Evolutionary conservation across 805 yeast genomes (phyloP).

Genomic region (Blastobotrys peoriensis): DNA sequence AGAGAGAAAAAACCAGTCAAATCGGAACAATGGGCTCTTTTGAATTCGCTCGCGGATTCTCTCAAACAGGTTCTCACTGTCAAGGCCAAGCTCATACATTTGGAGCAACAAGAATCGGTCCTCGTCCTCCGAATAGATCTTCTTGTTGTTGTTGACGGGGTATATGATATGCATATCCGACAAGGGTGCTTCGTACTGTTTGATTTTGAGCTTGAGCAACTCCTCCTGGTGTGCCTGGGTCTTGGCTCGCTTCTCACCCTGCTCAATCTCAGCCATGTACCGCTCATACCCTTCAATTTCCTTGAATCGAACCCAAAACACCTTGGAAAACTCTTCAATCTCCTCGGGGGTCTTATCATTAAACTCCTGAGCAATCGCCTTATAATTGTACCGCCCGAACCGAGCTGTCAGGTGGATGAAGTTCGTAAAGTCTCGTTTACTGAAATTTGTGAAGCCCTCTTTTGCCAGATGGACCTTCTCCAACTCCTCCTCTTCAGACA

Average conservation of each 20-base stretch:
- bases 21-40: slow-evolving; percentile 66
- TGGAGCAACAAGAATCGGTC: slow-evolving; percentile 80
- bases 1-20: slow-evolving; percentile 80
- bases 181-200: slow-evolving; percentile 65
- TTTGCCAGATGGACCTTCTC: slow-evolving; percentile 50
- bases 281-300: slow-evolving; percentile 89
- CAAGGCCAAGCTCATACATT: slow-evolving; percentile 72
- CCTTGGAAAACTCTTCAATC: slow-evolving; percentile 65
- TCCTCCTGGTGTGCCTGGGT: slow-evolving; percentile 67
- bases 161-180: slow-evolving; percentile 62
- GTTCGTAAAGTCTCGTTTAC: slow-evolving; percentile 79
- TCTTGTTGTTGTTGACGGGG: slow-evolving; percentile 67
- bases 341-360: slow-evolving; percentile 70
- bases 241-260: slow-evolving; percentile 75
- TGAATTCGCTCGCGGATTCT: slow-evolving; percentile 65
- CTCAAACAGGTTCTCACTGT: slow-evolving; percentile 70
- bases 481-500: slow-evolving; percentile 73
- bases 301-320: slow-evolving; percentile 70
- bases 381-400: slow-evolving; percentile 70
- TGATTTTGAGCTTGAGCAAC: slow-evolving; percentile 66
- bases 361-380: slow-evolving; percentile 66
- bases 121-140: slow-evolving; percentile 77
- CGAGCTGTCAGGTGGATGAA: slow-evolving; percentile 68
- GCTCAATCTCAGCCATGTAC: slow-evolving; percentile 72
- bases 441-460: slow-evolving; percentile 76